Evolutionary conservation across 1,284 basidiomycete species (phyloP), one percentile per base, ranked within the genome.

Genomic region (Trichosporon inkin): DNA sequence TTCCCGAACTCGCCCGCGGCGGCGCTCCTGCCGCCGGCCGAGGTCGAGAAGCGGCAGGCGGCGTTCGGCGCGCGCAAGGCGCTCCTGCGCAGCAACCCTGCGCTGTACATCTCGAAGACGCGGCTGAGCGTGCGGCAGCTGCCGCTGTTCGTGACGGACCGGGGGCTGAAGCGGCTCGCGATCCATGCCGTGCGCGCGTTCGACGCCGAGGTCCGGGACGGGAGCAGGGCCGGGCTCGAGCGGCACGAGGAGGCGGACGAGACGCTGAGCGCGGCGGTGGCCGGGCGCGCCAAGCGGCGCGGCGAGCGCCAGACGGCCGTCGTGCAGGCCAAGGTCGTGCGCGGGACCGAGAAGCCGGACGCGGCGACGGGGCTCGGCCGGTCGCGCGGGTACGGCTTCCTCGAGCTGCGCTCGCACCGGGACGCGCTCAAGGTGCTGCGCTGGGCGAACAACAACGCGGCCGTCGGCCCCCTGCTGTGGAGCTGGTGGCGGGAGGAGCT

Each of bases 311-410:
- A 79, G 34, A 87, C 87, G 0, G 82, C 78, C n/a, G 82, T 84
- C 20, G 77, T 83, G 19, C 95, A 99, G 79, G 82, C 87, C 40
- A 98, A 99, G 80, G 87, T 99, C 61, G 86, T 97, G 11, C 85
- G 92, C 14, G 74, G 77, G 44, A 81, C 82, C 22, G 94, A 96
- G 66, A 87, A 92, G 19, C 82, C 95, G 55, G 95, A 99, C 74
- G 82, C 89, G 0, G 76, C 93, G 34, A 94, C 90, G 0, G 90
- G 89, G 2, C 86, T 89, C 67, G 92, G 92, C 2, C 84, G 88
- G 58, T 90, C 88, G 67, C 90, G 89, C 73, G 95, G 95, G 0
- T 99, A 97, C 71, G 96, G 95, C 14, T 99, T 99, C 80, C 74
- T 99, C 40, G 95, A 99, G 80, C 85, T 97, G 84, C 81, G 85